Evolutionary conservation across 371 early-diverging fungal genomes (phyloP).

Genomic region (Circinella umbellata): DNA sequence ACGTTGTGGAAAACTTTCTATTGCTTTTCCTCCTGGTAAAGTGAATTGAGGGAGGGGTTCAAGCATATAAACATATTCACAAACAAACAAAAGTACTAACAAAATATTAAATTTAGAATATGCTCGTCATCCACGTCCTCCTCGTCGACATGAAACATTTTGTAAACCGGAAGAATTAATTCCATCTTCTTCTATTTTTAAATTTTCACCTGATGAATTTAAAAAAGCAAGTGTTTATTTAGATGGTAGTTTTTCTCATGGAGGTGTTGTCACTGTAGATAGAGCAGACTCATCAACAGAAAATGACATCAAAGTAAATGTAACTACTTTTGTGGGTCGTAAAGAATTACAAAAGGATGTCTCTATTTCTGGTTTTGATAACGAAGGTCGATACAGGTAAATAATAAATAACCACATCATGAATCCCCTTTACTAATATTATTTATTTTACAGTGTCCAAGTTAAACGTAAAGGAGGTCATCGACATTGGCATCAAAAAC

Average conservation of each 20-base stretch:
- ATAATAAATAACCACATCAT: too few relatives aligned
- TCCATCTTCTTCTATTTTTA: conserved; percentile 9
- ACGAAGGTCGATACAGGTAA: conserved; percentile 20
- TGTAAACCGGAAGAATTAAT: conserved; percentile 9
- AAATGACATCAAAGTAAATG: conserved; percentile 19
- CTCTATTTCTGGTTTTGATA: conserved; percentile 20
- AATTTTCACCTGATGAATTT: conserved; percentile 26
- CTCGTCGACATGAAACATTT: conserved; percentile 19
- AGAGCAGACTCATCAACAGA: neutral
- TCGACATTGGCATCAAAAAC: conserved; percentile 8
- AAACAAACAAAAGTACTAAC: neutral
- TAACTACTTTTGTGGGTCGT: conserved; percentile 16
- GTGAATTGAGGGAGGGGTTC: too few relatives aligned
- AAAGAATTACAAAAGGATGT: conserved; percentile 13
- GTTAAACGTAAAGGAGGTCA: conserved; percentile 19
- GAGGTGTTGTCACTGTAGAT: conserved; percentile 10
- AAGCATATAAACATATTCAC: too few relatives aligned
- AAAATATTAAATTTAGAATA: conserved; percentile 8
- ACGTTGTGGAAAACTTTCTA: conserved; percentile 7
- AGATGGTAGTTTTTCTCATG: conserved; percentile 16
- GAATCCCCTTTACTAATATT: too few relatives aligned
- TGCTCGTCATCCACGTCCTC: conserved; percentile 17
- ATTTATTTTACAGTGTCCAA: conserved; percentile 11
- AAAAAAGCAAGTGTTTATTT: conserved; percentile 18
- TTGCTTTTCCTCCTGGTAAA: conserved; percentile 12